These are phyloP conservation scores for Mollisia scopiformis DNA, from an alignment of 2,329 filamentous ascomycete species.

Conservation along the genomic window DNA sequence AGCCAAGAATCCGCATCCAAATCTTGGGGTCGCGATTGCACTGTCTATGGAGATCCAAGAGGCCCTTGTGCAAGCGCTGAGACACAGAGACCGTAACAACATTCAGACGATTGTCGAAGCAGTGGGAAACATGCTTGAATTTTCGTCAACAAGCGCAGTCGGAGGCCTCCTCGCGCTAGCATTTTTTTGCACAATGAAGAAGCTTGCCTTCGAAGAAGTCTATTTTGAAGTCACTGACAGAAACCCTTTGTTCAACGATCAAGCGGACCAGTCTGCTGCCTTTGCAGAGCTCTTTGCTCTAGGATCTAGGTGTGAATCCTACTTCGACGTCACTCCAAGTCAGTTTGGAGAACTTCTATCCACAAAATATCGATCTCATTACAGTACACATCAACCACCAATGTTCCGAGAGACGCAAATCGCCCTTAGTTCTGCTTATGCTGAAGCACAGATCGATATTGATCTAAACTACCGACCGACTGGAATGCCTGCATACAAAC, in stretches of 20 bases:
- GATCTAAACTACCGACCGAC: constrained; percentile 48
- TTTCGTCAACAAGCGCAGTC: constrained; percentile 43
- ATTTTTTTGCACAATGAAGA: constrained; percentile 59
- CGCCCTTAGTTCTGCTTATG: constrained; percentile 52
- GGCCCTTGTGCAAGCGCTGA: constrained; percentile 11
- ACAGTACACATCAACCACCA: constrained; percentile 50
- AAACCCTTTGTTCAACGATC: constrained; percentile 62
- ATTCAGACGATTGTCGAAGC: constrained; percentile 11
- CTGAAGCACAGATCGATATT: constrained; percentile 53
- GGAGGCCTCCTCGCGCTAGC: constrained; percentile 59
- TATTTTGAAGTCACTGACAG: constrained; percentile 65
- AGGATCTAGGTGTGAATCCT: constrained; percentile 64
- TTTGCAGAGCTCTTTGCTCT: constrained; percentile 67
- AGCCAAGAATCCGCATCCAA: constrained; percentile 39
- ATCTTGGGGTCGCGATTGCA: constrained; percentile 35
- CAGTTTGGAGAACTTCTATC: constrained; percentile 44
- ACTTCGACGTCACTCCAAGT: constrained; percentile 58
- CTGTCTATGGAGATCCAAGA: constrained; percentile 43
- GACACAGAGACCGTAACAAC: constrained; percentile 9
- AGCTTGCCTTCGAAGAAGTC: constrained; percentile 61
- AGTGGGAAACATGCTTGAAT: constrained; percentile 10
- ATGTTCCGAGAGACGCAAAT: constrained; percentile 52
- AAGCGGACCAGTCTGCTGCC: constrained; percentile 64
- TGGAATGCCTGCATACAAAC: constrained; percentile 41
- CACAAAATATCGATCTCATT: constrained; percentile 40